These are phyloP conservation scores for Orobanche coerulescens DNA, from an alignment of 257 asterid species.

Conservation along the genomic window DNA sequence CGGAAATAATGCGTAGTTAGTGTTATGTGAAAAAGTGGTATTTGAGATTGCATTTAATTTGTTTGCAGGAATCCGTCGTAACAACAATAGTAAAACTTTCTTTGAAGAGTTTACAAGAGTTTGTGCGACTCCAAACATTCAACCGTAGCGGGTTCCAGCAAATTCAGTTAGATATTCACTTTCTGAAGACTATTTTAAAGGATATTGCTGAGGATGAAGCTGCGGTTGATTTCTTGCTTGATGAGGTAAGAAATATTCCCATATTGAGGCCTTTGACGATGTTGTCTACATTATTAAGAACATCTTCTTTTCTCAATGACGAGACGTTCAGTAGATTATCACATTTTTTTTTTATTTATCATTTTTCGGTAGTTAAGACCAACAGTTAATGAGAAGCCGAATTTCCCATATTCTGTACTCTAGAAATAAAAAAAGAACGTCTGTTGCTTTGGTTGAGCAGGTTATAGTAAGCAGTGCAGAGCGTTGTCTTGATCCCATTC, in stretches of 20 bases:
- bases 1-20: not conserved
- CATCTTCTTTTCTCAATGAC: not conserved
- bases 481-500: slow-evolving; percentile 78
- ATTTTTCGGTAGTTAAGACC: no score
- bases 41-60: slow-evolving; percentile 15
- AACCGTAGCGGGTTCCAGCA: slow-evolving; percentile 97
- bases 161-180: slow-evolving; percentile 88
- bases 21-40: not conserved
- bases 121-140: slow-evolving; percentile 80
- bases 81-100: slow-evolving; percentile 71
- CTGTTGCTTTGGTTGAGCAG: slow-evolving; percentile 35
- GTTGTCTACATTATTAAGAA: not conserved
- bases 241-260: slow-evolving; percentile 50
- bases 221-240: slow-evolving; percentile 87
- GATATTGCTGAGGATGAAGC: slow-evolving; percentile 86
- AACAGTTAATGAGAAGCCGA: no score
- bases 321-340: no score
- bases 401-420: no score
- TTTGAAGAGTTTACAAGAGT: slow-evolving; percentile 87
- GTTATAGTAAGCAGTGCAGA: slow-evolving; percentile 81
- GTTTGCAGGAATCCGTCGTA: slow-evolving; percentile 73
- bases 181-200: slow-evolving; percentile 58
- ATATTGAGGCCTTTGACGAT: slow-evolving; percentile 7
- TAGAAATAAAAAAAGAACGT: not conserved
- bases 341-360: no score